Evolutionary conservation across 106 monocot species (phyloP).

Genomic region (Vanilla planifolia): DNA sequence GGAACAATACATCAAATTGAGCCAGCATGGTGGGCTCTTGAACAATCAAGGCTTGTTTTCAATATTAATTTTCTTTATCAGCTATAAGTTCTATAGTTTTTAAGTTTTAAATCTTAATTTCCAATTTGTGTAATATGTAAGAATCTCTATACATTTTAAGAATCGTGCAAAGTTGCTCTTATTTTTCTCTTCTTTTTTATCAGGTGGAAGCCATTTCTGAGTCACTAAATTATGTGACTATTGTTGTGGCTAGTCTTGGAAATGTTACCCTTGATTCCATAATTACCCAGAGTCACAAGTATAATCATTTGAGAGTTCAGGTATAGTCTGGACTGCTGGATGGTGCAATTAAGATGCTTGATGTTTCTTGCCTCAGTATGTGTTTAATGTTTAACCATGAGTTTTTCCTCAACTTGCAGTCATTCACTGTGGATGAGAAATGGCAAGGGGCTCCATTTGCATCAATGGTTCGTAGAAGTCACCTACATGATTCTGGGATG

Average conservation of each 20-base stretch:
- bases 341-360: constrained; percentile 3
- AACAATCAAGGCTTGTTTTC: no score
- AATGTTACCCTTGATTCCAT: constrained; percentile 44
- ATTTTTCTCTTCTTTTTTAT: neutral
- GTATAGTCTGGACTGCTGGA: constrained; percentile 25
- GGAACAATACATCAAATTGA: no score
- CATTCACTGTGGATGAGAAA: constrained; percentile 74
- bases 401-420: constrained; percentile 27
- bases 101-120: no score
- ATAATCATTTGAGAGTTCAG: constrained; percentile 38
- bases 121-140: no score
- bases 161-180: no score
- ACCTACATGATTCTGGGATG: constrained; percentile 29
- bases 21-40: no score
- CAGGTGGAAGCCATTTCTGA: constrained; percentile 24
- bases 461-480: constrained; percentile 68
- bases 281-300: constrained; percentile 34
- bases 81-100: no score
- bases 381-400: neutral
- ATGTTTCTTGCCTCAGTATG: constrained; percentile 1
- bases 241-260: constrained; percentile 48
- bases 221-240: constrained; percentile 17
- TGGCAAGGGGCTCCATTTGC: constrained; percentile 90
- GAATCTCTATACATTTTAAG: no score
- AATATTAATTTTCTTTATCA: no score